These are phyloP conservation scores for Astrocystis sublimbata DNA, from an alignment of 495 filamentous ascomycete species.

Conservation along the genomic window DNA sequence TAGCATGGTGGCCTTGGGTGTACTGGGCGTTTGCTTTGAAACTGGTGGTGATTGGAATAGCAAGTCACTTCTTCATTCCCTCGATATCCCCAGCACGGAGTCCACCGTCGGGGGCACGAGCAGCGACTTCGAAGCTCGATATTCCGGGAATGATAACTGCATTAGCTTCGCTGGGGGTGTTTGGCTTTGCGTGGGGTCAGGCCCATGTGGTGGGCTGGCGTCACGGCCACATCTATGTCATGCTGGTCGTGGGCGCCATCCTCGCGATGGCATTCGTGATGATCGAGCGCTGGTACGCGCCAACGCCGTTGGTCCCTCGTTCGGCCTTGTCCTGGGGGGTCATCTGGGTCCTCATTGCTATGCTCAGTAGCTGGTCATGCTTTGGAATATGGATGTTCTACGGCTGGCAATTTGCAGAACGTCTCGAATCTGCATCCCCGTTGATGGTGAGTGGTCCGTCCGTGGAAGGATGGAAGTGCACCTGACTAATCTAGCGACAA, in stretches of 20 bases:
- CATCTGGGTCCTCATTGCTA: slow-evolving; percentile 51
- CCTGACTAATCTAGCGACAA: not conserved
- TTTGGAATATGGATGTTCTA: slow-evolving; percentile 63
- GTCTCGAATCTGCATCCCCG: slow-evolving; percentile 46
- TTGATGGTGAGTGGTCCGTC: slow-evolving; percentile 43
- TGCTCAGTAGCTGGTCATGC: slow-evolving; percentile 56
- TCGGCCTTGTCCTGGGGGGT: slow-evolving; percentile 47
- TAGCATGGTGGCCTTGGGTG: slow-evolving; percentile 63
- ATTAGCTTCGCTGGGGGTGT: slow-evolving; percentile 52
- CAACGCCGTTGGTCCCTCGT: slow-evolving; percentile 54
- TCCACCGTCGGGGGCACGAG: slow-evolving; percentile 30
- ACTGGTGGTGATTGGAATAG: slow-evolving; percentile 47
- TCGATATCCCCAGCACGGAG: slow-evolving; percentile 24
- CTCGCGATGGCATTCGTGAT: slow-evolving; percentile 49
- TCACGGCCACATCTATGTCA: slow-evolving; percentile 49
- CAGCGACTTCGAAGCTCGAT: slow-evolving; percentile 43
- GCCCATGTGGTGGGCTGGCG: slow-evolving; percentile 56
- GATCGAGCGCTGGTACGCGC: slow-evolving; percentile 43
- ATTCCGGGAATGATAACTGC: slow-evolving; percentile 49
- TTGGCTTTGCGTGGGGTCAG: slow-evolving; percentile 62
- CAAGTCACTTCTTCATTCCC: slow-evolving; percentile 34
- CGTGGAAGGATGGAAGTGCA: not conserved
- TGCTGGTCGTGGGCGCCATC: slow-evolving; percentile 52
- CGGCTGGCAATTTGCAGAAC: slow-evolving; percentile 54
- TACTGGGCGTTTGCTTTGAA: slow-evolving; percentile 57